These are phyloP conservation scores for Termitomyces sp. DNA, from an alignment of 768 basidiomycete species.

Conservation along the genomic window DNA sequence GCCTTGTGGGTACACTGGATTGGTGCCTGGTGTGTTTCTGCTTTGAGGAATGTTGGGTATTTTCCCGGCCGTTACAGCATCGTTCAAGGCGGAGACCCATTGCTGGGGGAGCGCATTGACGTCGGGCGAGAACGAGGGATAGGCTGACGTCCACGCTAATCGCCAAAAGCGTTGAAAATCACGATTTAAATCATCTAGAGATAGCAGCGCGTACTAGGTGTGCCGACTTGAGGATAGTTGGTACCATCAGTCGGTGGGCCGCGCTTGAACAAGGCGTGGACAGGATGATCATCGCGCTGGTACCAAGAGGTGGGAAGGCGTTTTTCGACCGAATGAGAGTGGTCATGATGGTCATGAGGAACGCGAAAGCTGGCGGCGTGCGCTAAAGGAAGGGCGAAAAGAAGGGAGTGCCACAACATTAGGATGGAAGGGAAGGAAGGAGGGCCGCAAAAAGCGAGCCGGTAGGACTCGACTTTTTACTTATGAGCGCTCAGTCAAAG, in stretches of 20 bases:
- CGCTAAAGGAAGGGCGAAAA: conserved; percentile 22
- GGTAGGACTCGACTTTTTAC: background rate
- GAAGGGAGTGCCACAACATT: conserved; percentile 18
- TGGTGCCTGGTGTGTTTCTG: conserved; percentile 28
- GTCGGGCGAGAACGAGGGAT: conserved; percentile 51
- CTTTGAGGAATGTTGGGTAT: conserved; percentile 69
- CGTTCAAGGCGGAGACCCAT: conserved; percentile 72
- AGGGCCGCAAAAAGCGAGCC: background rate
- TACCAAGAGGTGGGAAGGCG: conserved; percentile 51
- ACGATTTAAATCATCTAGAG: background rate
- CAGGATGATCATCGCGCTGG: conserved; percentile 58
- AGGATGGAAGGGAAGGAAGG: background rate
- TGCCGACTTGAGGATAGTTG: conserved; percentile 54
- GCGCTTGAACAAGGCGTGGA: conserved; percentile 61
- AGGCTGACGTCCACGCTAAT: conserved; percentile 60
- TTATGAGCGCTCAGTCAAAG: background rate
- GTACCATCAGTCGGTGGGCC: conserved; percentile 40
- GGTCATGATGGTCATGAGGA: conserved; percentile 24
- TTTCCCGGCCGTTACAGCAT: conserved; percentile 61
- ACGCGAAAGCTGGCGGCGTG: conserved; percentile 20
- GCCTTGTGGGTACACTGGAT: conserved; percentile 45
- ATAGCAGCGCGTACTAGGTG: conserved; percentile 40
- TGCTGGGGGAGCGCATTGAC: conserved; percentile 49
- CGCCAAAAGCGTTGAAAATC: background rate
- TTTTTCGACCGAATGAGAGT: conserved; percentile 23